Evolutionary conservation across 2,329 filamentous ascomycete species (phyloP).

Genomic region (Endothia cerciana): DNA sequence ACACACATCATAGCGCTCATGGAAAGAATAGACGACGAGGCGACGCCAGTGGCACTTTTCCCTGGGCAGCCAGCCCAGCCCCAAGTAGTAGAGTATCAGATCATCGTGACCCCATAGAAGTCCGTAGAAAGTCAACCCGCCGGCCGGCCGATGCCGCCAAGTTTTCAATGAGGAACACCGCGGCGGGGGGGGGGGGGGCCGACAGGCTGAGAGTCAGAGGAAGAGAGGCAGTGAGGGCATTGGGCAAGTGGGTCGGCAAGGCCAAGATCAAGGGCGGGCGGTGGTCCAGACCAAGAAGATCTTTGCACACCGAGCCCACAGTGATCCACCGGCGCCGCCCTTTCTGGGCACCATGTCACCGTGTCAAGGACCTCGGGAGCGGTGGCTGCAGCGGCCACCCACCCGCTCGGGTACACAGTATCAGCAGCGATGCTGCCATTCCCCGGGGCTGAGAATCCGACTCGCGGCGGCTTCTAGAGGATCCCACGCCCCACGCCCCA

Average conservation of each 20-base stretch:
- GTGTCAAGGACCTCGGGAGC: neutral
- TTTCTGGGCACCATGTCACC: neutral
- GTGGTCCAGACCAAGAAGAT: constrained; percentile 7
- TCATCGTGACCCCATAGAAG: neutral
- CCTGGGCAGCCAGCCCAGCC: neutral
- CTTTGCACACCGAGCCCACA: neutral
- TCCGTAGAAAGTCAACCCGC: neutral
- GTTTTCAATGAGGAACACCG: neutral
- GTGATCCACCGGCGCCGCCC: neutral
- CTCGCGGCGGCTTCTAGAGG: no score
- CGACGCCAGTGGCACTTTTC: no score
- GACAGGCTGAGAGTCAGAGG: neutral
- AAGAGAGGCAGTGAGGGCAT: neutral
- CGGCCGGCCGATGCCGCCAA: neutral
- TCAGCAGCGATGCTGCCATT: neutral
- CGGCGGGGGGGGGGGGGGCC: neutral
- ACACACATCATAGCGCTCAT: constrained; percentile 5
- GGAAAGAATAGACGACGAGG: neutral
- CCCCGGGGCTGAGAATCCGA: no score
- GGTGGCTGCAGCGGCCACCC: neutral
- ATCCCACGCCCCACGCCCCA: no score
- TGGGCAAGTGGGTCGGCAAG: neutral
- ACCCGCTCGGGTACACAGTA: neutral
- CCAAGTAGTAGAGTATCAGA: neutral
- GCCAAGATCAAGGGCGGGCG: neutral